phyloP scores from a whole-genome alignment of 148 eudicot genomes.

The Talinum fruticosum region DNA sequence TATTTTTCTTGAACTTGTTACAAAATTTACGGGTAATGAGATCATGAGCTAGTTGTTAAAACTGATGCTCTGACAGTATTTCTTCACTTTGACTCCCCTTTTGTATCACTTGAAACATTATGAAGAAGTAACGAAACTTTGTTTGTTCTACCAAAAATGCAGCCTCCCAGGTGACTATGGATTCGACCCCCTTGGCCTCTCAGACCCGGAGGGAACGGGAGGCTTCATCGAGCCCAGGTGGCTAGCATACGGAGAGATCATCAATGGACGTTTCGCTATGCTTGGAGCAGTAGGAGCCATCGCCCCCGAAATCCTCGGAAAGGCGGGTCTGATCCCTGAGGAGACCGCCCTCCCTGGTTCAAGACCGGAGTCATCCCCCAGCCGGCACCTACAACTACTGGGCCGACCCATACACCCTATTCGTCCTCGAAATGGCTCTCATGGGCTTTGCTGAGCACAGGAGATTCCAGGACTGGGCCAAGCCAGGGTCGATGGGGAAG shows the following conservation, averaged over 20 bases:
- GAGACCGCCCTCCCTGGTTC: conserved; percentile 98
- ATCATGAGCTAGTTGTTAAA: no score
- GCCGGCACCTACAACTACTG: conserved; percentile 94
- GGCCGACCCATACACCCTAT: conserved; percentile 88
- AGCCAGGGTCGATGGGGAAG: conserved; percentile 94
- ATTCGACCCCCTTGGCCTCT: conserved; percentile 93
- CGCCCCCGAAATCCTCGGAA: conserved; percentile 88
- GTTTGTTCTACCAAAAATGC: conserved; percentile 8
- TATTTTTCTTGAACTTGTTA: not conserved
- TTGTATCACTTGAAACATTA: no score
- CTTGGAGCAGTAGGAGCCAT: conserved; percentile 82
- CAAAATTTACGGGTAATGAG: no score
- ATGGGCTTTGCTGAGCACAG: conserved; percentile 99
- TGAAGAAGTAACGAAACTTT: not conserved
- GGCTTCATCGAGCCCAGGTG: conserved; percentile 98
- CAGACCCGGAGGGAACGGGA: conserved; percentile 99
- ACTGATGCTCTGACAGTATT: no score
- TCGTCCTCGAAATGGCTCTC: conserved; percentile 84
- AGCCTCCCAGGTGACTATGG: conserved; percentile 98
- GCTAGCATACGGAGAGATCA: conserved; percentile 93
- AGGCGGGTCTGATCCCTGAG: conserved; percentile 76
- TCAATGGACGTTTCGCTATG: conserved; percentile 96
- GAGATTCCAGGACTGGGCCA: conserved; percentile 83
- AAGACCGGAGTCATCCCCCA: conserved; percentile 89
- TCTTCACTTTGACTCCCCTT: no score